Conservation (phyloP, 345 rosid species). For the Hypericum androsaemum region DNA sequence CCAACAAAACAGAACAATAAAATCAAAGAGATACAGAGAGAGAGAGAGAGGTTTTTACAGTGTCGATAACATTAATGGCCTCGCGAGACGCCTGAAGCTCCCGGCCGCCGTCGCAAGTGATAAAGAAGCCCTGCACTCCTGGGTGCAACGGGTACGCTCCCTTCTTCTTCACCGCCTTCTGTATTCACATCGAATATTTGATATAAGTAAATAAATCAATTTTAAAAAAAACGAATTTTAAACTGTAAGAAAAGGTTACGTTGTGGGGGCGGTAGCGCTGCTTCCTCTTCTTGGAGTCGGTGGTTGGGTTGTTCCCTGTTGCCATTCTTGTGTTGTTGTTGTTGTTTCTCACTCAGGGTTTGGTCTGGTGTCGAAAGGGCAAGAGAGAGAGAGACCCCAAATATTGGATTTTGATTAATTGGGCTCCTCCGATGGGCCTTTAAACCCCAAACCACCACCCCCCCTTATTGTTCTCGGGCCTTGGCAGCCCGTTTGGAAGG, state of each 20-base stretch:
- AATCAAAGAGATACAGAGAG: neutral
- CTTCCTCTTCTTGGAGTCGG: conserved; percentile 65
- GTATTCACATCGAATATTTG: conserved; percentile 8
- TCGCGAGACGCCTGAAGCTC: conserved; percentile 83
- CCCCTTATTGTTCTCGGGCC: too few relatives aligned
- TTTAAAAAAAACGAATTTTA: neutral
- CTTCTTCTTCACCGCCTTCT: conserved; percentile 81
- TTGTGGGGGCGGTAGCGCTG: conserved; percentile 67
- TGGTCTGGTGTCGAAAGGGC: too few relatives aligned
- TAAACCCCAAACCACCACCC: too few relatives aligned
- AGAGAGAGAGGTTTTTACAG: conserved; percentile 29
- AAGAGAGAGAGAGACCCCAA: too few relatives aligned
- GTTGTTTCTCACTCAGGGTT: too few relatives aligned
- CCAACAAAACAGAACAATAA: neutral
- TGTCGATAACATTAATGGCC: conserved; percentile 70
- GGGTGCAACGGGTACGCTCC: conserved; percentile 75
- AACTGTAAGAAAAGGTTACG: conserved; percentile 15
- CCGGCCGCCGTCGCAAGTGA: conserved; percentile 89
- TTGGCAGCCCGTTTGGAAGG: too few relatives aligned
- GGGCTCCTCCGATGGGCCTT: too few relatives aligned
- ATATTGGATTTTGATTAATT: too few relatives aligned
- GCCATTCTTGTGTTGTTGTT: conserved; percentile 26
- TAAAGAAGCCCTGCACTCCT: conserved; percentile 82
- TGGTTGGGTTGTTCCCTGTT: conserved; percentile 1
- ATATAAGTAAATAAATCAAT: neutral